Evolutionary conservation across 1,139 yeast species (phyloP).

Genomic region (Keqinozyma sinolaborantium): DNA sequence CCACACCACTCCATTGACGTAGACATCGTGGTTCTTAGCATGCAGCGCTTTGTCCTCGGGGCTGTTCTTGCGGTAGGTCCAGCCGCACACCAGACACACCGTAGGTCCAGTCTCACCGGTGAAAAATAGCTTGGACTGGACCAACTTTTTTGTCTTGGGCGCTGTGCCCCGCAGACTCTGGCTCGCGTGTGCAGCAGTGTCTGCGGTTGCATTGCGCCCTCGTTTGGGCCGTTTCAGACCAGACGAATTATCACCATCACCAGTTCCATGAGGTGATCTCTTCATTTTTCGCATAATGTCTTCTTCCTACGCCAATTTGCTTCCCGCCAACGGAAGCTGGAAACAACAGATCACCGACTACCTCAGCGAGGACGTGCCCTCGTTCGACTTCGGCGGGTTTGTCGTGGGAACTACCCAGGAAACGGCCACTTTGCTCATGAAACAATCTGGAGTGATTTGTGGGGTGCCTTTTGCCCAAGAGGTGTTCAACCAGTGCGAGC

Average conservation of each 20-base stretch:
- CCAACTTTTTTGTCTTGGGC: neutral
- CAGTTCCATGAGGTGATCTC: neutral
- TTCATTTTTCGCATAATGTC: slow-evolving; percentile 10
- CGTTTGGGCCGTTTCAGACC: neutral
- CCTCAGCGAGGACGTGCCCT: slow-evolving; percentile 86
- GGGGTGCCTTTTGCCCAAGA: slow-evolving; percentile 92
- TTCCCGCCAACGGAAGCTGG: slow-evolving; percentile 79
- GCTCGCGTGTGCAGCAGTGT: neutral
- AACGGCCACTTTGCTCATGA: slow-evolving; percentile 77
- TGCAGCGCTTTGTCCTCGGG: slow-evolving; percentile 47
- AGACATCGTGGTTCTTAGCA: slow-evolving; percentile 42
- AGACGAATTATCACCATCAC: neutral
- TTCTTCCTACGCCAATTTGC: slow-evolving; percentile 47
- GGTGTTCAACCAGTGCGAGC: slow-evolving; percentile 72
- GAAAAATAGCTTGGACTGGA: neutral
- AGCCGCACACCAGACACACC: slow-evolving; percentile 55
- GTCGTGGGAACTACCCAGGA: slow-evolving; percentile 81
- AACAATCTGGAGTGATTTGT: slow-evolving; percentile 74
- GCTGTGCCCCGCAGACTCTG: too few species aligned
- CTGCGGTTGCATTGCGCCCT: neutral
- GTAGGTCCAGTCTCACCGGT: slow-evolving; percentile 7
- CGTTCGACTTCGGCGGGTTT: slow-evolving; percentile 90
- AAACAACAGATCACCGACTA: slow-evolving; percentile 70
- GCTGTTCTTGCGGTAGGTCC: slow-evolving; percentile 51
- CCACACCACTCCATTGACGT: slow-evolving; percentile 48